A percentile compares a stretch with the other conserved stretches of the same genome.
These are phyloP conservation scores for Cutaneotrichosporon sp. DNA, from an alignment of 1,284 basidiomycete species.

Conservation along the genomic window DNA sequence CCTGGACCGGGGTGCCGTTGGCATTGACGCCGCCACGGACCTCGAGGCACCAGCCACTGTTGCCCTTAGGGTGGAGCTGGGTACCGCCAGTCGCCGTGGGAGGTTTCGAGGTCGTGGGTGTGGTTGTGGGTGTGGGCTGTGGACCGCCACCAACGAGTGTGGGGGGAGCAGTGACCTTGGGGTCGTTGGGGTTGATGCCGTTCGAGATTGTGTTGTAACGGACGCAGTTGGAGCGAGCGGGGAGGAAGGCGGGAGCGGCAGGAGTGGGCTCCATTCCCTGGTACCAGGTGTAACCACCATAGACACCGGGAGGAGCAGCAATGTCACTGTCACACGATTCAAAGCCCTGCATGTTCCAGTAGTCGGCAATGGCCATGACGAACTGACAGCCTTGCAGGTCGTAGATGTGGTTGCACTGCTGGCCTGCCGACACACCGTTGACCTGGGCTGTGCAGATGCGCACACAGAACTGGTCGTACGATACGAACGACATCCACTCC, in stretches of 20 bases:
- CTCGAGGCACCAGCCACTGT: conserved; percentile 22
- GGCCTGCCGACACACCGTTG: conserved; percentile 41
- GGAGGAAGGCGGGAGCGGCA: conserved; percentile 37
- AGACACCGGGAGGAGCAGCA: conserved; percentile 52
- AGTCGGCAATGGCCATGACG: conserved; percentile 53
- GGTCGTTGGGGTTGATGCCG: conserved; percentile 43
- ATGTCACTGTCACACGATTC: conserved; percentile 52
- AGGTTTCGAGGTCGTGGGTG: neutral
- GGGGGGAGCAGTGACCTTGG: conserved; percentile 36
- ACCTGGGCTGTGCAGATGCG: conserved; percentile 53
- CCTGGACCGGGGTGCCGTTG: conserved; percentile 28
- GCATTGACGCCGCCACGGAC: conserved; percentile 19
- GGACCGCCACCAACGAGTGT: conserved; percentile 23
- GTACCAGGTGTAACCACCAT: conserved; percentile 52
- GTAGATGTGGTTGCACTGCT: conserved; percentile 50
- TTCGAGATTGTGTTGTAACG: conserved; percentile 49
- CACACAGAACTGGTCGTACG: conserved; percentile 53
- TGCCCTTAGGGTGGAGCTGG: conserved; percentile 23
- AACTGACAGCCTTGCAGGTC: conserved; percentile 55
- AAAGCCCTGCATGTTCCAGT: conserved; percentile 51
- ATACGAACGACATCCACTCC: conserved; percentile 57
- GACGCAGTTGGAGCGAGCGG: conserved; percentile 50
- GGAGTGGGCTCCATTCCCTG: conserved; percentile 48
- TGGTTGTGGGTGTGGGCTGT: neutral
- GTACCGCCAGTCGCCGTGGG: conserved; percentile 5